Base-by-base conservation (phyloP, 2,329 filamentous ascomycete species). In the Trichoderma sp. region DNA sequence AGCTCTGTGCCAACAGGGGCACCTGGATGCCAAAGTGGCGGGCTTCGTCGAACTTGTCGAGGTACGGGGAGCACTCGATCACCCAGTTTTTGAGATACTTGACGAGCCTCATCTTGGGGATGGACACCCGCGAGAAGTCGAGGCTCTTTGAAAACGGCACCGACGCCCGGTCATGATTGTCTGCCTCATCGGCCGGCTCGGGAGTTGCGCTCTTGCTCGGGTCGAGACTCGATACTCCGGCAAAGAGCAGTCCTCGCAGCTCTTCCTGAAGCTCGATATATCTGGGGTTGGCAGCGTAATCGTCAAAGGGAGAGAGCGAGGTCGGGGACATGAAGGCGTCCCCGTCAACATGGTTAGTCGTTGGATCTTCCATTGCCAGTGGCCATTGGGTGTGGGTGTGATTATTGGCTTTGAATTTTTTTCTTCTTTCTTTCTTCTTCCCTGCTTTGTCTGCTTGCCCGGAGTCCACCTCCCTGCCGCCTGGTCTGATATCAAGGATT, bases 41-140 rank as follows among this genome's bases (percentile, higher is more conserved):
- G 15, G 84, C 79, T 32, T 82, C 80, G 71, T 89, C 87, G 66
- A 88, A 88, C 77, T 88, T 89, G 74, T 89, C 87, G 4, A 89
- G 73, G 30, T 78, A 77, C 1, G 79, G 83, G 3, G 86, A 86
- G 53, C 87, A 84, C 70, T 88, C 83, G 1, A 84, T 82, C 26
- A 88, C 82, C 77, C 86, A 88, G 58, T 87, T 84, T 55, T 84
- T 82, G 43, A 86, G 75, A 64, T 84, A 85, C 36, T 71, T 74
- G 65, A 74, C 75, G 53, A 75, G 74, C 68, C 63, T 74, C 55
- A 74, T 77, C 67, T 74, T 75, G 2, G 78, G 78, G 9, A 80
- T 76, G 3, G 74, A 75, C 15, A 78, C 75, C 12, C 75, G 73
- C 2, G 77, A 74, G 32, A 78, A 78, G 72, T 78, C 74, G 23